Conservation (phyloP, 768 basidiomycete genomes). For the Sistotremastrum suecicum region DNA sequence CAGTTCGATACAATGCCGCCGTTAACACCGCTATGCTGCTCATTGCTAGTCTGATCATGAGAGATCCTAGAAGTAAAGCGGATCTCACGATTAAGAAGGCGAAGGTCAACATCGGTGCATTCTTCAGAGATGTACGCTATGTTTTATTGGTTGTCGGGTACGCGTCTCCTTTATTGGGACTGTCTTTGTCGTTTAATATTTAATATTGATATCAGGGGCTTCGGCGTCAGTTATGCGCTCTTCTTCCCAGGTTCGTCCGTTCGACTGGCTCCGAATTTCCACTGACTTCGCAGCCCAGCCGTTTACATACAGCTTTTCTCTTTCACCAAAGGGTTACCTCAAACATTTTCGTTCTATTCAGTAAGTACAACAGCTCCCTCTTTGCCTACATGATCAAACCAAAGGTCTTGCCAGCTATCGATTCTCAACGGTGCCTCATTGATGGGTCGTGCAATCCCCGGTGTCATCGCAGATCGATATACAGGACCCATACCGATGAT, state of each 20-base stretch:
- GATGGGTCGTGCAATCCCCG: conserved; percentile 23
- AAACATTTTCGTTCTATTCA: conserved; percentile 39
- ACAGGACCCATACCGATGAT: conserved; percentile 13
- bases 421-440: conserved; percentile 24
- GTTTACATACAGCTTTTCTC: conserved; percentile 39
- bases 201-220: conserved; percentile 14
- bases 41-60: conserved; percentile 26
- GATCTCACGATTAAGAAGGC: conserved; percentile 16
- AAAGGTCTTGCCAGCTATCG: conserved; percentile 15
- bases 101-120: conserved; percentile 13
- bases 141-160: conserved; percentile 27
- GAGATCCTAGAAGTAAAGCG: conserved; percentile 21
- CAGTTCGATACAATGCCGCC: conserved; percentile 27
- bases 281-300: too few species aligned
- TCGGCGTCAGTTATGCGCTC: conserved; percentile 33
- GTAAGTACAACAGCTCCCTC: conserved; percentile 15
- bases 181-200: conserved; percentile 6
- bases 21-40: conserved; percentile 25
- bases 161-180: not conserved
- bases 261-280: too few species aligned
- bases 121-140: conserved; percentile 31
- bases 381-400: too few species aligned
- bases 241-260: conserved; percentile 14
- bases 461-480: conserved; percentile 17
- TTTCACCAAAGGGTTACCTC: conserved; percentile 28